These are phyloP conservation scores for Candida sanyaensis DNA, from an alignment of 1,139 yeast species.

Conservation along the genomic window DNA sequence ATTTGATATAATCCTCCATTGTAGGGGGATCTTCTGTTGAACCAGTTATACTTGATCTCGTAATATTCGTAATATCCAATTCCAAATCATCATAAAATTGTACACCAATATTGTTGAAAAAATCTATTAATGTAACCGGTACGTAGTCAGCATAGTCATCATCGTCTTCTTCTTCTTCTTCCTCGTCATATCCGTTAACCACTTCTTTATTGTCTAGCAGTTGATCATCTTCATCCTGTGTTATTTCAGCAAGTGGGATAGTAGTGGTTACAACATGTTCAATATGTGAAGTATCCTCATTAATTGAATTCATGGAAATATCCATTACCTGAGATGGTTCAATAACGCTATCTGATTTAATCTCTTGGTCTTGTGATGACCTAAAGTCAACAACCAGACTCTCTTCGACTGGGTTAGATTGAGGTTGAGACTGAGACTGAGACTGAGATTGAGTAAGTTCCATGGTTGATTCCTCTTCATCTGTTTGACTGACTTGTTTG, in stretches of 20 bases:
- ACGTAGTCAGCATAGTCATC: constrained; percentile 21
- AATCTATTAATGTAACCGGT: constrained; percentile 42
- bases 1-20: constrained; percentile 32
- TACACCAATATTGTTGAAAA: constrained; percentile 49
- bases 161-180: constrained; percentile 11
- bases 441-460: background rate
- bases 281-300: background rate
- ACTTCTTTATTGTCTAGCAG: background rate
- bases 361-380: background rate
- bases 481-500: background rate
- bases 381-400: background rate
- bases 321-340: constrained; percentile 4
- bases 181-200: constrained; percentile 3
- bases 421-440: background rate
- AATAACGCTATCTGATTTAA: background rate
- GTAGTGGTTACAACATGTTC: constrained; percentile 21
- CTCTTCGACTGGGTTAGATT: background rate
- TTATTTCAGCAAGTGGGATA: constrained; percentile 32
- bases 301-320: constrained; percentile 1
- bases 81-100: constrained; percentile 55
- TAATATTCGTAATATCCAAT: constrained; percentile 30
- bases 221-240: constrained; percentile 9
- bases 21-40: constrained; percentile 13
- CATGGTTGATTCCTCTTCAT: background rate
- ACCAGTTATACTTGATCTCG: constrained; percentile 25